These are phyloP conservation scores for Curvularia lunata DNA, from an alignment of 2,329 filamentous ascomycete genomes.

Conservation along the genomic window DNA sequence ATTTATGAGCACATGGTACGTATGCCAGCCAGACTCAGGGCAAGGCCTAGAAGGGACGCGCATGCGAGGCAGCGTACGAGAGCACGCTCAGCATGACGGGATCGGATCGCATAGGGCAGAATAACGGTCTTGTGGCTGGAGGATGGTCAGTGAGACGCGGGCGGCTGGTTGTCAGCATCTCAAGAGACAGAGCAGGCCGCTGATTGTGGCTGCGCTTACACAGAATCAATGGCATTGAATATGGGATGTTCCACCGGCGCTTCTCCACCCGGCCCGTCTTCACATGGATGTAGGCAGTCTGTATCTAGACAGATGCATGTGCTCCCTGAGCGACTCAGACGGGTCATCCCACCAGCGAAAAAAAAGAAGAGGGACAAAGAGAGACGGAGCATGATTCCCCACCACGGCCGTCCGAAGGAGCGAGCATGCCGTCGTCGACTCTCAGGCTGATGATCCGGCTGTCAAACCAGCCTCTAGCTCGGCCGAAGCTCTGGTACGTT, in stretches of 20 bases:
- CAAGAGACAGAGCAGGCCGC: slow-evolving; percentile 19
- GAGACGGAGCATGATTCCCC: slow-evolving; percentile 17
- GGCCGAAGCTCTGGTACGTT: slow-evolving; percentile 30
- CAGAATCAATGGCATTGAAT: background rate
- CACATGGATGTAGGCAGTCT: background rate
- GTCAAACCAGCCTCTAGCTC: slow-evolving; percentile 17
- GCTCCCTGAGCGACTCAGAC: slow-evolving; percentile 5
- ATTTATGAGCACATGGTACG: slow-evolving; percentile 5
- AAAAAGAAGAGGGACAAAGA: background rate
- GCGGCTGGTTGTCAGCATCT: slow-evolving; percentile 28
- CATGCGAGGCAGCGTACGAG: background rate
- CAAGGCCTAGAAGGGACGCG: background rate
- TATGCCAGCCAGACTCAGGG: background rate
- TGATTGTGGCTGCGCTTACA: slow-evolving; percentile 18
- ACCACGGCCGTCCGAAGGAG: slow-evolving; percentile 10
- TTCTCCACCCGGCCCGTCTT: background rate
- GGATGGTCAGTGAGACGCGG: slow-evolving; percentile 14
- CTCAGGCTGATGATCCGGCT: slow-evolving; percentile 22
- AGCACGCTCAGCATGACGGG: background rate
- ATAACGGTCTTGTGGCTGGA: slow-evolving; percentile 9
- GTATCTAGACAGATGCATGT: background rate
- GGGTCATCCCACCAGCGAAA: slow-evolving; percentile 6
- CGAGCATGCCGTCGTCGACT: slow-evolving; percentile 1
- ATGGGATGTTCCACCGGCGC: background rate
- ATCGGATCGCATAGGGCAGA: background rate